phyloP scores from a whole-genome alignment of 768 basidiomycete genomes.

The Phaffia australis region DNA sequence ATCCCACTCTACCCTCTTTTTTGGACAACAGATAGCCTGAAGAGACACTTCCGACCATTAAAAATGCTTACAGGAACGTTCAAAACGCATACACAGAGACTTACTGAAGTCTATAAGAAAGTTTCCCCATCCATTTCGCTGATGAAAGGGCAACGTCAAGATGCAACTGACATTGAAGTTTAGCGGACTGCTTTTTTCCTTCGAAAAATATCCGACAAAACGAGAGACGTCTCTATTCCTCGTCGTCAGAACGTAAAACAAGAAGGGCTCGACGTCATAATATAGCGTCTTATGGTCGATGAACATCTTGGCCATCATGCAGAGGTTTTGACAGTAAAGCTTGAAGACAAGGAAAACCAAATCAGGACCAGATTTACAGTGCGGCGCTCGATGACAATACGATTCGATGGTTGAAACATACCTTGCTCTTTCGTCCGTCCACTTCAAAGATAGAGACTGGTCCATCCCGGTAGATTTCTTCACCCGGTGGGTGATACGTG shows the following conservation, averaged over 20 bases:
- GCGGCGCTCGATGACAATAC: background rate
- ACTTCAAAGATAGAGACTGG: conserved; percentile 88
- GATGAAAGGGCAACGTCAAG: conserved; percentile 92
- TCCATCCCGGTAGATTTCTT: conserved; percentile 93
- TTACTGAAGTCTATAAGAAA: conserved; percentile 94
- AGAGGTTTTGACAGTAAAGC: conserved; percentile 99
- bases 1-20: conserved; percentile 80
- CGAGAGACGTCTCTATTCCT: conserved; percentile 77
- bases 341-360: conserved; percentile 33
- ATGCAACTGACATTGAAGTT: conserved; percentile 98
- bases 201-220: conserved; percentile 97
- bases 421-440: conserved; percentile 96
- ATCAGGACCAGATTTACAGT: background rate
- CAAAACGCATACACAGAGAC: conserved; percentile 35
- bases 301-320: conserved; percentile 96
- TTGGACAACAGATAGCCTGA: conserved; percentile 89
- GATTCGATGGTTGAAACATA: conserved; percentile 30
- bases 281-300: conserved; percentile 97
- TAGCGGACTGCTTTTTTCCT: conserved; percentile 92
- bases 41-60: background rate
- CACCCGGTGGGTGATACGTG: conserved; percentile 85
- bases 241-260: conserved; percentile 97
- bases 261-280: conserved; percentile 97
- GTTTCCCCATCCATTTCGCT: conserved; percentile 93
- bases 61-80: background rate